Percentiles rank a stretch among this genome's conserved stretches.
These are phyloP conservation scores for Tricholoma matsutake DNA, from an alignment of 768 basidiomycete species.

Conservation along the genomic window DNA sequence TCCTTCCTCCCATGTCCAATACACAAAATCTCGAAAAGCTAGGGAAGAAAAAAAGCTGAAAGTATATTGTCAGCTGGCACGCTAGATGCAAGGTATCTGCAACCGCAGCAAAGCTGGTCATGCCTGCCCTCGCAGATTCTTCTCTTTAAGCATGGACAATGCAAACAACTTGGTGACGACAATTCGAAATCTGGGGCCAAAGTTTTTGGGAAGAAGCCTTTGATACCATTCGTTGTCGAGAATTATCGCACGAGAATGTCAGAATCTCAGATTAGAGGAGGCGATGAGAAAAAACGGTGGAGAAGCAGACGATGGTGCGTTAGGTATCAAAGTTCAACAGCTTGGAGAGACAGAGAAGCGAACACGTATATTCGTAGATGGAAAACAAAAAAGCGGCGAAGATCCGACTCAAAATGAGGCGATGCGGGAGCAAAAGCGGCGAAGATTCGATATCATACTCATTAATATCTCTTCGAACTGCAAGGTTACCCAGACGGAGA, in stretches of 20 bases:
- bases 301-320: constrained; percentile 14
- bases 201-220: constrained; percentile 49
- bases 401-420: no score
- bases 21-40: constrained; percentile 41
- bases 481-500: constrained; percentile 7
- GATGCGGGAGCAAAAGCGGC: constrained; percentile 25
- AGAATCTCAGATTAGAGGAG: constrained; percentile 26
- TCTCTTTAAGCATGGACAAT: constrained; percentile 38
- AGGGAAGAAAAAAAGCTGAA: constrained; percentile 46
- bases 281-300: constrained; percentile 29
- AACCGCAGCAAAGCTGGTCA: constrained; percentile 38
- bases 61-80: constrained; percentile 47
- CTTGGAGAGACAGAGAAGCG: constrained; percentile 1
- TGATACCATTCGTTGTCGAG: constrained; percentile 36
- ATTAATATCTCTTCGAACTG: no score
- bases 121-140: constrained; percentile 46
- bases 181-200: constrained; percentile 36
- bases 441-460: constrained; percentile 18
- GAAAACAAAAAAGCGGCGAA: constrained; percentile 2
- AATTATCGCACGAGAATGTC: constrained; percentile 38
- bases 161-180: constrained; percentile 39
- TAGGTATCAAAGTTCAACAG: background rate
- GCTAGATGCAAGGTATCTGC: constrained; percentile 43
- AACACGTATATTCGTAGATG: background rate
- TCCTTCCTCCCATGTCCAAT: background rate